phyloP scores from a whole-genome alignment of 2,329 filamentous ascomycete genomes.

The Cladorrhinum sp. region DNA sequence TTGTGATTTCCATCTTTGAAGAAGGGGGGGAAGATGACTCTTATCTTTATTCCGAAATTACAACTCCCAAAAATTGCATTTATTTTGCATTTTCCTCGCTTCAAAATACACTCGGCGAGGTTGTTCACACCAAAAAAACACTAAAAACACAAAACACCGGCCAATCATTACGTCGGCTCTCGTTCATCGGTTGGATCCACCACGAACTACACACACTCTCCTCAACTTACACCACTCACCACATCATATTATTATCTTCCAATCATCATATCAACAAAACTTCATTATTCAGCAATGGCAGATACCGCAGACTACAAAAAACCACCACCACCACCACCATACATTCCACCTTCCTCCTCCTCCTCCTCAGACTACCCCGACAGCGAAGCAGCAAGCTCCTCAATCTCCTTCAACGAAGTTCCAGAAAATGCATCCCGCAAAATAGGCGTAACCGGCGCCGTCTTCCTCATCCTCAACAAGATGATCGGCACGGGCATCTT shows the following conservation, averaged over 20 bases:
- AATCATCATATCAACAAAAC: too few relatives aligned
- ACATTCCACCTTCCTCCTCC: too few relatives aligned
- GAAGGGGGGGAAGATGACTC: neutral
- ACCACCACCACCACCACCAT: neutral
- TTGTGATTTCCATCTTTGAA: too few relatives aligned
- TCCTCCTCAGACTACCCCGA: constrained; percentile 1
- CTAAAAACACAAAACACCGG: neutral
- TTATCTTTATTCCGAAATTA: neutral
- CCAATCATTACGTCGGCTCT: too few relatives aligned
- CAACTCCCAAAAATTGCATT: neutral
- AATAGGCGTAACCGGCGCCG: constrained; percentile 51
- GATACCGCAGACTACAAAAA: constrained; percentile 1
- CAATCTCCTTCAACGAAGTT: constrained; percentile 3
- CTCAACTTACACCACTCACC: too few relatives aligned
- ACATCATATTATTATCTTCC: too few relatives aligned
- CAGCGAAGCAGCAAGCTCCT: constrained; percentile 7
- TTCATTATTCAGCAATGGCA: neutral
- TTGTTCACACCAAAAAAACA: too few relatives aligned
- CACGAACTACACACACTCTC: neutral
- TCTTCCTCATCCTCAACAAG: constrained; percentile 56
- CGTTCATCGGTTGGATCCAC: neutral
- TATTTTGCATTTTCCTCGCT: neutral
- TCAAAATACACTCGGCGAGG: neutral
- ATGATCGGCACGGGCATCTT: constrained; percentile 60
- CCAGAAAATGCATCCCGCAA: constrained; percentile 38